A percentile compares a stretch with the other conserved stretches of the same genome.
phyloP scores from a whole-genome alignment of 2,329 filamentous ascomycete species.

The Lecanicillium sp. region DNA sequence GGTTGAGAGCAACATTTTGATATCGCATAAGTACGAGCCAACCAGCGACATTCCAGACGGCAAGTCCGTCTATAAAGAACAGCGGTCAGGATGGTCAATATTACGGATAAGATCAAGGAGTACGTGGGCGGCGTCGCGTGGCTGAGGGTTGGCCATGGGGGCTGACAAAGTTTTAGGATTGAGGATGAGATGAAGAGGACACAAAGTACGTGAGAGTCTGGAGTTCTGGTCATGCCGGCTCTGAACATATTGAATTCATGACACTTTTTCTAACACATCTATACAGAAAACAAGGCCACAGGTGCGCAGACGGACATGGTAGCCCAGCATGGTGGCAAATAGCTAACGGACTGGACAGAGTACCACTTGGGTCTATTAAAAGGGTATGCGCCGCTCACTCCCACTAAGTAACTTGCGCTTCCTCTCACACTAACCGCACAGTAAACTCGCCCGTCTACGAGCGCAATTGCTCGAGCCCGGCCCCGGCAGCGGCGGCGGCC shows the following conservation, averaged over 20 bases:
- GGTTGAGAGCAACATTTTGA: constrained; percentile 2
- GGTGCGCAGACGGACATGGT: constrained; percentile 50
- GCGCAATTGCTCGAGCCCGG: constrained; percentile 90
- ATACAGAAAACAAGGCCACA: constrained; percentile 93
- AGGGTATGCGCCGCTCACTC: constrained; percentile 56
- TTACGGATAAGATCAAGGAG: constrained; percentile 99
- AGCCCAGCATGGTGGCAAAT: background rate
- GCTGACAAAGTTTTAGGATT: constrained; percentile 58
- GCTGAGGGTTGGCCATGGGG: constrained; percentile 11
- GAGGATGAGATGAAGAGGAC: constrained; percentile 99
- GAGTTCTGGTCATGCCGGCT: background rate
- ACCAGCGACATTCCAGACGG: constrained; percentile 21
- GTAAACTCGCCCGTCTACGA: constrained; percentile 90
- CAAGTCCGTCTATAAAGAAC: constrained; percentile 26
- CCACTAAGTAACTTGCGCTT: background rate
- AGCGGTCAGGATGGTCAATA: constrained; percentile 80
- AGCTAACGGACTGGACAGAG: constrained; percentile 49
- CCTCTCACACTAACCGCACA: constrained; percentile 30
- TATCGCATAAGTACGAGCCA: background rate
- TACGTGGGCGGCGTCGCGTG: constrained; percentile 39
- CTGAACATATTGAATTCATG: background rate
- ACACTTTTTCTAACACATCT: constrained; percentile 20
- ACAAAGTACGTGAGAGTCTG: constrained; percentile 65
- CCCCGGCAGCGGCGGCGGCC: constrained; percentile 69
- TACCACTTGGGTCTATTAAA: constrained; percentile 97